Evolutionary conservation across 2,329 filamentous ascomycete genomes (phyloP), one percentile per base, ranked within the genome.

Genomic region (Penicillium sp.): DNA sequence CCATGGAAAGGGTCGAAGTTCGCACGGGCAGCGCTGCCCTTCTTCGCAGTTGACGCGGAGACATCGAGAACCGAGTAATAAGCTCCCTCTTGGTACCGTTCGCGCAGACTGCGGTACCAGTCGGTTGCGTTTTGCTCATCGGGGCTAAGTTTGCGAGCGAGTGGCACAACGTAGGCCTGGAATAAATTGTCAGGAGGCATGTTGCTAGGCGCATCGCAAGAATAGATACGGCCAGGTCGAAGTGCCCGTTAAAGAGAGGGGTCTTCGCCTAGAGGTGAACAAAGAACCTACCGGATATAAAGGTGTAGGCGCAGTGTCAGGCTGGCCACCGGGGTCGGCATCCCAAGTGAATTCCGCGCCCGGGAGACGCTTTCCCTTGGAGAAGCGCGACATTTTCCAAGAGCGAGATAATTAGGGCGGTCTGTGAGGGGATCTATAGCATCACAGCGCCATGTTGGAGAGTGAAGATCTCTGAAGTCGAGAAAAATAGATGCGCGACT

Each of bases 1-100:
- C 82, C 81, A 36, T 80, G 76, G 61, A 87, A 87, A 2, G 84
- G 81, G 65, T 87, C 82, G 62, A 85, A 82, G 17, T 78, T 77
- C 2, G 71, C 72, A 63, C 76, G 67, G 61, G 75, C 71, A 60
- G 70, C 54, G 55, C 69, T 69, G 58, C 74, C 67, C 58, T 77
- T 74, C 64, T 80, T 72, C 50, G 76, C 69, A 49, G 73, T 52
- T 39, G 69, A 61, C 17, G 69, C 63, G 36, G 69, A 54, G 39
- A 71, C 52, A 53, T 72, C 78, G 4, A 84, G 72, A 15, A 82
- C 75, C 0, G 80, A 79, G 68, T 84, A 86, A 55, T 84, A 80
- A 0, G 84, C 82, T 0, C 84, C 84, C 40, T 84, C 79, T 60
- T 84, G 82, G 51, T 83, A 78, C 37, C 75, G 75, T 40, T 80